These are phyloP conservation scores for Penicillium sp. DNA, from an alignment of 2,329 filamentous ascomycete genomes.

Conservation along the genomic window DNA sequence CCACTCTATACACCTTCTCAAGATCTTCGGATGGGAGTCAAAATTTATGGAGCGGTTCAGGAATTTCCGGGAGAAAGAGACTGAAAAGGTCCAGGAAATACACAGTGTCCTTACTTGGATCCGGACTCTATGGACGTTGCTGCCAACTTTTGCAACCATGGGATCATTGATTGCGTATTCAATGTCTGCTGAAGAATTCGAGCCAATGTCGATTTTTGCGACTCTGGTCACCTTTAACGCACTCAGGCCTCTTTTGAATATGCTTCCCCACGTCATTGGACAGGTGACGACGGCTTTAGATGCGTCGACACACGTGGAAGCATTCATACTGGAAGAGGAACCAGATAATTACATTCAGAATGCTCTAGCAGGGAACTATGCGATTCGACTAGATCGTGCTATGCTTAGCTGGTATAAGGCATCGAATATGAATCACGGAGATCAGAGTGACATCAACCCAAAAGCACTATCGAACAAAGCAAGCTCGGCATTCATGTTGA, in stretches of 20 bases:
- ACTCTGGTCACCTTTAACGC: not conserved
- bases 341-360: not conserved
- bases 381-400: not conserved
- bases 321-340: not conserved
- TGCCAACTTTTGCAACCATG: not conserved
- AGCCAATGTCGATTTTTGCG: not conserved
- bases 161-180: not conserved
- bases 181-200: not conserved
- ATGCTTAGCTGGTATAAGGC: not conserved
- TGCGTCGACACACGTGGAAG: not conserved
- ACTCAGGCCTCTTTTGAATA: not conserved
- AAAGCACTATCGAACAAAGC: too few species aligned
- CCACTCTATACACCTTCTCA: not conserved
- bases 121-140: not conserved
- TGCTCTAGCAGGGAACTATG: not conserved
- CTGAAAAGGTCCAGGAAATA: not conserved
- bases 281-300: not conserved
- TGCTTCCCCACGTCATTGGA: not conserved
- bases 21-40: not conserved
- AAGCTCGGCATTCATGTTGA: not conserved
- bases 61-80: not conserved
- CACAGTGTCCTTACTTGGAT: not conserved
- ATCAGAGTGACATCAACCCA: not conserved
- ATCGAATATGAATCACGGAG: not conserved
- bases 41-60: not conserved